A percentile compares a stretch with the other conserved stretches of the same genome.
Evolutionary conservation across 805 yeast genomes (phyloP).

Genomic region (Candida berthetii): DNA sequence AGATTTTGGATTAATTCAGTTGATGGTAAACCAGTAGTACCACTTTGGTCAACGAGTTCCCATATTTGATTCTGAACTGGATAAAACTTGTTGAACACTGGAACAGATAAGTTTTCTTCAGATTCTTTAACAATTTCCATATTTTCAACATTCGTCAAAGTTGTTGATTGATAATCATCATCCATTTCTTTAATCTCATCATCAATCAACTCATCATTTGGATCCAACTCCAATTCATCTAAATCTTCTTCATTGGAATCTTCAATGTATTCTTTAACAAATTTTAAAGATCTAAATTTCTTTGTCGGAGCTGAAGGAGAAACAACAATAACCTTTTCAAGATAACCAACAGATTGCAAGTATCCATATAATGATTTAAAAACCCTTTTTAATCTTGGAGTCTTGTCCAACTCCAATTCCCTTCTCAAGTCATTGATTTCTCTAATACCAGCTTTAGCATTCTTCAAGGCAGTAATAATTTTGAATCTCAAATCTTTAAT

Average conservation of each 20-base stretch:
- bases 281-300: constrained; percentile 41
- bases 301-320: constrained; percentile 38
- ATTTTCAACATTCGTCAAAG: constrained; percentile 10
- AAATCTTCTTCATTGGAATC: constrained; percentile 15
- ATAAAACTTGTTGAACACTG: constrained; percentile 42
- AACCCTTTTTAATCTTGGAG: constrained; percentile 33
- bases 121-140: constrained; percentile 11
- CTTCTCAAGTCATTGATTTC: constrained; percentile 54
- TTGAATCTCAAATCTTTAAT: constrained; percentile 21
- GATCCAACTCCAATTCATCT: constrained; percentile 22
- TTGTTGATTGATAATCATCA: constrained; percentile 13
- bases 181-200: constrained; percentile 15
- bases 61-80: constrained; percentile 64
- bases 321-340: constrained; percentile 47
- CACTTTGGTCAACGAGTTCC: constrained; percentile 35
- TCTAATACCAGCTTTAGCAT: constrained; percentile 55
- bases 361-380: constrained; percentile 42
- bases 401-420: constrained; percentile 46
- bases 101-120: constrained; percentile 5
- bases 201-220: constrained; percentile 24
- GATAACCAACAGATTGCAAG: constrained; percentile 36
- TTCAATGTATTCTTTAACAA: constrained; percentile 31
- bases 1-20: constrained; percentile 44
- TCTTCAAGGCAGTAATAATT: constrained; percentile 44
- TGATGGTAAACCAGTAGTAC: constrained; percentile 49